Percentiles rank a stretch among this genome's conserved stretches.
Conservation (phyloP, 805 yeast species). For the Schizosaccharomyces osmophilus region DNA sequence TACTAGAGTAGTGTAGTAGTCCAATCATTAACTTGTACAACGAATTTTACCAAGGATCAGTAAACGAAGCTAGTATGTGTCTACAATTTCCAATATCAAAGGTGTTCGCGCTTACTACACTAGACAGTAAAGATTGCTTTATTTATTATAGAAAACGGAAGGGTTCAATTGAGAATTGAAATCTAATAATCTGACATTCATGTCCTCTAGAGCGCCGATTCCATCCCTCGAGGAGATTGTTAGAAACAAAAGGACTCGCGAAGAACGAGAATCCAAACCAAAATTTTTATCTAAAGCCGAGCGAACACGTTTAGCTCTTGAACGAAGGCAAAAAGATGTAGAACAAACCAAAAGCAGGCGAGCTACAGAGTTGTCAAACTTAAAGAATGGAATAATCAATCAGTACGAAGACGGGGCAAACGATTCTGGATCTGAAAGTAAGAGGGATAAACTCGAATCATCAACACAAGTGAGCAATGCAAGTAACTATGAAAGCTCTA, state of each 20-base stretch:
- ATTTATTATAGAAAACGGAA: neutral
- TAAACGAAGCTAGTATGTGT: no score
- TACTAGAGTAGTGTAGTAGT: no score
- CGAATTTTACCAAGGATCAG: no score
- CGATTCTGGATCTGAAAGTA: neutral
- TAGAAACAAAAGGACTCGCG: slow-evolving; percentile 7
- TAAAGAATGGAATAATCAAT: slow-evolving; percentile 2
- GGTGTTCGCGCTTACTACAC: no score
- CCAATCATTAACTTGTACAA: no score
- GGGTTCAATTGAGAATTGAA: neutral
- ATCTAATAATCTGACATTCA: neutral
- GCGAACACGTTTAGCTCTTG: slow-evolving; percentile 17
- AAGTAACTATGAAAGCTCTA: neutral
- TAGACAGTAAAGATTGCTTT: neutral
- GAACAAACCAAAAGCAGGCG: neutral
- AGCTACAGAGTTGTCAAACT: slow-evolving; percentile 5
- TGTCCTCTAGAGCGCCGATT: neutral
- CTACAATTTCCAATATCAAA: no score
- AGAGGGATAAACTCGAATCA: no score
- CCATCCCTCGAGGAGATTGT: slow-evolving; percentile 14
- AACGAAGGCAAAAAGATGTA: slow-evolving; percentile 5
- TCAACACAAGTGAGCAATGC: neutral
- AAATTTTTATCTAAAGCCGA: slow-evolving; percentile 25
- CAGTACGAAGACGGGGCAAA: slow-evolving; percentile 1
- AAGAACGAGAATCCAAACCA: slow-evolving; percentile 13